Conservation (phyloP, 2,329 filamentous ascomycete genomes). For the Xylaria sp. region DNA sequence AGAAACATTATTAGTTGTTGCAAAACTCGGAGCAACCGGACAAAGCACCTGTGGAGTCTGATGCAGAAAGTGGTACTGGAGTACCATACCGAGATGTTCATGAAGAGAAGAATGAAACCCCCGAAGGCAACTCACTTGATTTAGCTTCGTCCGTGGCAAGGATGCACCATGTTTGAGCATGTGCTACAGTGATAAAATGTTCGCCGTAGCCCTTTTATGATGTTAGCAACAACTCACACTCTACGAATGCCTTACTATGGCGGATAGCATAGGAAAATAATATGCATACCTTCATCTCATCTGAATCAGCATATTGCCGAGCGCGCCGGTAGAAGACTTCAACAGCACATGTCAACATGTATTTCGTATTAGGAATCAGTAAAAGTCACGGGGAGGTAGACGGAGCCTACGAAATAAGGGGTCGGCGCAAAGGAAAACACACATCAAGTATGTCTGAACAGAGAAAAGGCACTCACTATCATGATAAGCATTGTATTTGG, state of each 20-base stretch:
- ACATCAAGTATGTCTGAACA: not conserved
- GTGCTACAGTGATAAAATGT: constrained; percentile 78
- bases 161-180: constrained; percentile 80
- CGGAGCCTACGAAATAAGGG: not conserved
- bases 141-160: constrained; percentile 84
- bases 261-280: not conserved
- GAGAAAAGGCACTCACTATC: constrained; percentile 53
- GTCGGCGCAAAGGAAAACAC: not conserved
- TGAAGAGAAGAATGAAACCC: not conserved
- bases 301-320: constrained; percentile 82
- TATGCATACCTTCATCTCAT: constrained; percentile 78
- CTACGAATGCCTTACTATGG: not conserved
- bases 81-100: not conserved
- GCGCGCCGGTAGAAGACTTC: constrained; percentile 61
- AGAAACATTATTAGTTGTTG: constrained; percentile 1
- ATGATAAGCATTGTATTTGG: constrained; percentile 77
- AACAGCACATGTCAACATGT: constrained; percentile 4
- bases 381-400: not conserved
- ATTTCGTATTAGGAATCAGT: too few species aligned
- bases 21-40: not conserved
- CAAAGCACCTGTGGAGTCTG: not conserved
- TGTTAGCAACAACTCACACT: constrained; percentile 29
- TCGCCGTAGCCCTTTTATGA: constrained; percentile 74
- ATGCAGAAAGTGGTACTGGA: not conserved
- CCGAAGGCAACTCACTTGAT: constrained; percentile 53